A percentile compares a stretch with the other conserved stretches of the same genome.
phyloP scores from a whole-genome alignment of 164 flowering plant genomes.

The Umbellularia californica region DNA sequence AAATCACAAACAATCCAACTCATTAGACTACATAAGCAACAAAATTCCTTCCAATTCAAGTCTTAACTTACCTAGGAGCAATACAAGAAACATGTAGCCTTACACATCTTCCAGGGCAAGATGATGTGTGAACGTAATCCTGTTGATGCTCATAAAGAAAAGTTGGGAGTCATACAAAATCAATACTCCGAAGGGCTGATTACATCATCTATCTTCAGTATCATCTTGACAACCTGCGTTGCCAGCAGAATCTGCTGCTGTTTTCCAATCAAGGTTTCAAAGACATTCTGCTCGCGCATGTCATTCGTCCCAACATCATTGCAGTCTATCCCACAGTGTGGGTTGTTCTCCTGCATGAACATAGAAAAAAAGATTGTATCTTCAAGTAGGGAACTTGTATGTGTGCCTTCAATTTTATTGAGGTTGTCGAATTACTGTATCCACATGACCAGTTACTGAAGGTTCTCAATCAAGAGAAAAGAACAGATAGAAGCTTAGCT shows the following conservation, averaged over 20 bases:
- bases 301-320: slow-evolving; percentile 96
- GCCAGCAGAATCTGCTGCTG: slow-evolving; percentile 93
- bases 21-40: neutral
- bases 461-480: no score
- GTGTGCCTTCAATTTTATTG: no score
- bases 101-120: neutral
- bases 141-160: neutral
- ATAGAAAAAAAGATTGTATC: no score
- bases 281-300: slow-evolving; percentile 93
- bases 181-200: slow-evolving; percentile 72
- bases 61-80: neutral
- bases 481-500: no score
- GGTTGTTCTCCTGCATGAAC: slow-evolving; percentile 67
- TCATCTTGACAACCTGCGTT: slow-evolving; percentile 98
- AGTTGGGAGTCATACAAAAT: slow-evolving; percentile 7
- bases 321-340: slow-evolving; percentile 84
- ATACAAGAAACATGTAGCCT: neutral
- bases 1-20: neutral
- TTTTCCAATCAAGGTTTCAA: slow-evolving; percentile 93
- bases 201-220: slow-evolving; percentile 91
- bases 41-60: neutral
- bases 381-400: no score
- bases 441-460: no score
- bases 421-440: no score
- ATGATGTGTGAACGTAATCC: neutral